A percentile compares a stretch with the other conserved stretches of the same genome.
phyloP scores from a whole-genome alignment of 1,139 yeast species.

The Tardiomyces blankii region DNA sequence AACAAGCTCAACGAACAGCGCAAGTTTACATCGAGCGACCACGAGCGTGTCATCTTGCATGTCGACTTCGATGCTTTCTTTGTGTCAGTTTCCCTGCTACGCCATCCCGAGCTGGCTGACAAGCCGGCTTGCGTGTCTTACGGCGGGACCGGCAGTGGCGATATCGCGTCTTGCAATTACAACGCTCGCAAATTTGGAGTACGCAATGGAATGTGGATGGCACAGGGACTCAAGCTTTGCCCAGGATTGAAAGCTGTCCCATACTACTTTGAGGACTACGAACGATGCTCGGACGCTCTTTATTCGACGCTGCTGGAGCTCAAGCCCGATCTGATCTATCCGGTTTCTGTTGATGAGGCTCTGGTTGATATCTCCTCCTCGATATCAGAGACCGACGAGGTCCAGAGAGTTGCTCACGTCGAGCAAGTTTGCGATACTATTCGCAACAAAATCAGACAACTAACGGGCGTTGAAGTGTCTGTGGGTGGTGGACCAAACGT shows the following conservation, averaged over 20 bases:
- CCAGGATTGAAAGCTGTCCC: conserved; percentile 52
- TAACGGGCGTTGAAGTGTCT: conserved; percentile 61
- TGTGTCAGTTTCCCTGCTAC: conserved; percentile 69
- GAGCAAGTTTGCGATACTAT: conserved; percentile 29
- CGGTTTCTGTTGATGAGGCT: conserved; percentile 90
- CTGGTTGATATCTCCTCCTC: conserved; percentile 52
- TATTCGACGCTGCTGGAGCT: conserved; percentile 34
- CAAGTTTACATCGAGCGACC: neutral
- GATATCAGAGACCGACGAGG: conserved; percentile 7
- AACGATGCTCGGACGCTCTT: conserved; percentile 43
- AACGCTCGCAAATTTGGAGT: conserved; percentile 68
- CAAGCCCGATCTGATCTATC: conserved; percentile 51
- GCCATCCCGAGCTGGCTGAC: conserved; percentile 38
- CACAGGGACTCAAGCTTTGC: conserved; percentile 49
- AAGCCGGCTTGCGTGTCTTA: conserved; percentile 77
- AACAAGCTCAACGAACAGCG: neutral
- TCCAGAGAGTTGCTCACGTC: conserved; percentile 9
- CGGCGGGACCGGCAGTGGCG: conserved; percentile 46
- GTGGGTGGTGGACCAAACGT: conserved; percentile 68
- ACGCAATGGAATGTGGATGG: conserved; percentile 83
- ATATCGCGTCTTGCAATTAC: conserved; percentile 89
- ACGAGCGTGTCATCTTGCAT: conserved; percentile 44
- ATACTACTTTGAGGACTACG: conserved; percentile 70
- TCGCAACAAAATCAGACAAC: conserved; percentile 32
- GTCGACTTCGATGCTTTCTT: conserved; percentile 92